phyloP scores from a whole-genome alignment of 148 eudicot species.

The Silene uniflora region DNA sequence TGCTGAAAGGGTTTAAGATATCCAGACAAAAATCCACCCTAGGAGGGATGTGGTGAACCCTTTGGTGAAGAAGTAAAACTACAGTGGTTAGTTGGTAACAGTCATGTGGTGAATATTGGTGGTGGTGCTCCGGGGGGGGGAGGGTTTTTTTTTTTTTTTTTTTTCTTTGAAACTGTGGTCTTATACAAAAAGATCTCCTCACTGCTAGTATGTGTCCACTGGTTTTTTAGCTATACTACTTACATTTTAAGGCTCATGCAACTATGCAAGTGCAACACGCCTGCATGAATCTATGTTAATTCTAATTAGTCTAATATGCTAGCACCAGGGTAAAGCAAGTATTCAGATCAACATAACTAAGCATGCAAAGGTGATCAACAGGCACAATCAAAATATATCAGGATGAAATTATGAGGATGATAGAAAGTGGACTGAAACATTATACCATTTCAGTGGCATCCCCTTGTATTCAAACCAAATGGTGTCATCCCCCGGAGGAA shows the following conservation, averaged over 20 bases:
- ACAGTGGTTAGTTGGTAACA: neutral
- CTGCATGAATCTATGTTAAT: neutral
- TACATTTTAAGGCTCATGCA: constrained; percentile 8
- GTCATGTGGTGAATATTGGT: neutral
- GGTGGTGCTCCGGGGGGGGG: neutral
- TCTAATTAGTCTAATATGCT: neutral
- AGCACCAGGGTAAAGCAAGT: neutral
- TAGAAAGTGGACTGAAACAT: neutral
- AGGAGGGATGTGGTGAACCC: neutral
- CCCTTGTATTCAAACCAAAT: constrained; percentile 97
- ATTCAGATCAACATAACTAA: neutral
- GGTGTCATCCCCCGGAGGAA: constrained; percentile 93
- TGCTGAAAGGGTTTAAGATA: too few species aligned
- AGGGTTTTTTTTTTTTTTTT: neutral
- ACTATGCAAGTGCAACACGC: neutral
- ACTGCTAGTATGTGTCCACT: neutral
- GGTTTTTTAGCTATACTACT: neutral
- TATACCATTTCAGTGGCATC: constrained; percentile 84
- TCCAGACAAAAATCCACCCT: neutral
- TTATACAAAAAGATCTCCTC: neutral
- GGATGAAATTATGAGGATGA: neutral
- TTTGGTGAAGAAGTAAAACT: neutral
- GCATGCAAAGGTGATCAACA: neutral
- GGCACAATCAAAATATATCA: neutral
- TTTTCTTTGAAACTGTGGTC: neutral